Base-by-base conservation (phyloP, 2,329 filamentous ascomycete species). In the Ophiocordyceps camponoti-leonardi region DNA sequence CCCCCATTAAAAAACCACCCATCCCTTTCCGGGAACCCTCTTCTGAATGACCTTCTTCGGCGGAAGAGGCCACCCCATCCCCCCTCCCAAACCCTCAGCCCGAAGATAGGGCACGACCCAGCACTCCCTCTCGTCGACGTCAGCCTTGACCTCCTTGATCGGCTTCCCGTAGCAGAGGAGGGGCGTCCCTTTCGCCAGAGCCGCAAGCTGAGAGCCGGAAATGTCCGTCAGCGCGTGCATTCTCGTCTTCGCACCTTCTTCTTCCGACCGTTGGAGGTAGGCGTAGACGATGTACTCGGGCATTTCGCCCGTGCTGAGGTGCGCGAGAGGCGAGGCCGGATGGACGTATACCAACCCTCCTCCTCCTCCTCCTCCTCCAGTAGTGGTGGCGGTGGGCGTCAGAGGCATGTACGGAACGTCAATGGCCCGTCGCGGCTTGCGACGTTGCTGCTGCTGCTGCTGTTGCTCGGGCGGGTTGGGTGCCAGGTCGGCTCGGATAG, bases 371-470 rank as follows among this genome's bases (percentile, higher is more conserved):
- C n/a, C 22, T 23, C 56, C 54, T 19, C 58, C 55, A 13, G 58
- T 56, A 13, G 58, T 56, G 1, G 61, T 58, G 19, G 76, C 59
- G 49, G 86, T 68, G 0, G 86, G 80, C 52, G 88, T 77, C 5
- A 98, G 77, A 0, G 92, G 87, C 7, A 94, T 62, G 58, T 96
- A 98, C 0, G 90, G 84, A 3, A 96, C 84, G 53, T 96, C 87
- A 51, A 92, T 93, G 2, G 88, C 84, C n/a, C 87, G 77, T 44
- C 77, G 79, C 0, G 88, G 85, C 49, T 83, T 86, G 18, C 81
- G 72, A 42, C 22, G 22, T 23, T 28, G 26, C 6, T 28, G 26
- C 6, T 28, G 26, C 6, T 28, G 26, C 6, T 28, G 7, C 7
- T 69, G 64, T 45, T 73, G 64, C 49, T 81, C 78, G 1, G 81